Evolutionary conservation across 257 asterid species (phyloP).

Genomic region (Vinca minor): DNA sequence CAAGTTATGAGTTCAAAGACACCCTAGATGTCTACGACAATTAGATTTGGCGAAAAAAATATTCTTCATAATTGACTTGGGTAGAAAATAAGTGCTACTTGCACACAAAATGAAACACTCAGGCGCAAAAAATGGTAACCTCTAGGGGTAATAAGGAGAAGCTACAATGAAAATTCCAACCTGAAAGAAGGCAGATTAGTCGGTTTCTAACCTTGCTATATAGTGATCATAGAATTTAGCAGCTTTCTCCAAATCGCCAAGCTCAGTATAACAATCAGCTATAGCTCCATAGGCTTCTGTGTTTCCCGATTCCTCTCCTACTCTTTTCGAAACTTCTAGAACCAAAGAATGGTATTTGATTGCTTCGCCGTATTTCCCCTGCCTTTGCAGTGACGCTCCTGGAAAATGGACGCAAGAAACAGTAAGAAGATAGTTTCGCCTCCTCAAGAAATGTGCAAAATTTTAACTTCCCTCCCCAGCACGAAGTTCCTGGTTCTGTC

Average conservation of each 20-base stretch:
- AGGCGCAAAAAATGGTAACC: constrained; percentile 13
- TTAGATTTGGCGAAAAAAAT: constrained; percentile 6
- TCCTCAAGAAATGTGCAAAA: background rate
- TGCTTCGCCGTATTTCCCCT: constrained; percentile 80
- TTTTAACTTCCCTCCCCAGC: too few species aligned
- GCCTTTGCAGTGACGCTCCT: constrained; percentile 97
- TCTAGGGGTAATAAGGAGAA: background rate
- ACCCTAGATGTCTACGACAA: background rate
- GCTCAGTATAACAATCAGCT: constrained; percentile 95
- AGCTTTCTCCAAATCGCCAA: constrained; percentile 87
- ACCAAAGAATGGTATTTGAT: constrained; percentile 75
- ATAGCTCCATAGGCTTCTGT: constrained; percentile 96
- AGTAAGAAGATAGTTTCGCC: constrained; percentile 6
- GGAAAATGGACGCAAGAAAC: constrained; percentile 5
- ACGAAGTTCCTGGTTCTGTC: background rate
- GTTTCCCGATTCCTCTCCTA: constrained; percentile 87
- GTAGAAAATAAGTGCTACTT: background rate
- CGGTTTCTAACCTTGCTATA: constrained; percentile 76
- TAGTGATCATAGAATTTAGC: constrained; percentile 85
- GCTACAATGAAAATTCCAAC: constrained; percentile 1
- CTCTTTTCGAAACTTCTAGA: constrained; percentile 66
- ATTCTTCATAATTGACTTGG: constrained; percentile 1
- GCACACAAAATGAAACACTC: constrained; percentile 3
- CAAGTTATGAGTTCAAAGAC: background rate
- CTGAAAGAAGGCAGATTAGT: constrained; percentile 29